Evolutionary conservation across 2,329 filamentous ascomycete species (phyloP).

Genomic region (Sporothrix pseudoabietina): DNA sequence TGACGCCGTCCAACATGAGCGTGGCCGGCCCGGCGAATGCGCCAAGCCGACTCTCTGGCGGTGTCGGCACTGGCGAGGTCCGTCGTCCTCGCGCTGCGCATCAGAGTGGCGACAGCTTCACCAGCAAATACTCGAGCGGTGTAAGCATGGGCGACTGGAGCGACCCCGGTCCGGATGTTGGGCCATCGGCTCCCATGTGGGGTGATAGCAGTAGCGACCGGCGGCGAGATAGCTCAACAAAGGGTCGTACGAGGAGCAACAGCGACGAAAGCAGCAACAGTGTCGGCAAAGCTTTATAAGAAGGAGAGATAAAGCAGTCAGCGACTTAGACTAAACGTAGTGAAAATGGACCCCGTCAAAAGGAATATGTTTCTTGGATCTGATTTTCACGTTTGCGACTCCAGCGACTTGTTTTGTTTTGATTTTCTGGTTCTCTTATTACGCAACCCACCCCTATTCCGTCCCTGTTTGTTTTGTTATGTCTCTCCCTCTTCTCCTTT

Average conservation of each 20-base stretch:
- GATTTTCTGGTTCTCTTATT: not conserved
- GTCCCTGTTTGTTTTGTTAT: not conserved
- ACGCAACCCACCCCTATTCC: not conserved
- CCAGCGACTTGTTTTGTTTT: not conserved
- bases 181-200: constrained; percentile 43
- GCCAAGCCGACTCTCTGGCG: constrained; percentile 34
- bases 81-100: constrained; percentile 42
- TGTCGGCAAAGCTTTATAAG: constrained; percentile 36
- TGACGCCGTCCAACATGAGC: constrained; percentile 40
- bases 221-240: constrained; percentile 34
- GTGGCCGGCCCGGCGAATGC: constrained; percentile 35
- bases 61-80: constrained; percentile 34
- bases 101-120: constrained; percentile 45
- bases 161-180: constrained; percentile 59
- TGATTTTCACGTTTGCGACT: constrained; percentile 10
- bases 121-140: constrained; percentile 55
- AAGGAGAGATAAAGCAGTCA: not conserved
- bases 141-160: constrained; percentile 53
- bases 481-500: not conserved
- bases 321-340: not conserved
- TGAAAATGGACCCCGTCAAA: not conserved
- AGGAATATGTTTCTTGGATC: not conserved
- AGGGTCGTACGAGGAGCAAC: constrained; percentile 34
- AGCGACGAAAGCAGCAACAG: constrained; percentile 31
- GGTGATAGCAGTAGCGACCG: constrained; percentile 36